Evolutionary conservation across 2,329 filamentous ascomycete species (phyloP).

Genomic region (Ophidiomyces ophidiicola): DNA sequence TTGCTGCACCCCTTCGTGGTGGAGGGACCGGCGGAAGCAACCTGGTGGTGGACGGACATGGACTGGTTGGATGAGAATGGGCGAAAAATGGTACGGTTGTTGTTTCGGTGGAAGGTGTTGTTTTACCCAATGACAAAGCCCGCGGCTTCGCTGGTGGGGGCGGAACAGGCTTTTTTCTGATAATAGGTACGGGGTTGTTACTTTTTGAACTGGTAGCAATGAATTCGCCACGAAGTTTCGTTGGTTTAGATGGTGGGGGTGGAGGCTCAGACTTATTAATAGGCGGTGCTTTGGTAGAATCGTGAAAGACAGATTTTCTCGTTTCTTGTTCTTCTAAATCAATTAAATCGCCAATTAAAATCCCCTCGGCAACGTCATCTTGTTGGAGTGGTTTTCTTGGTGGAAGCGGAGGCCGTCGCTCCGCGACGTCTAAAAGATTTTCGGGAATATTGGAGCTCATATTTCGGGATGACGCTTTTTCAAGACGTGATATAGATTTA

Average conservation of each 20-base stretch:
- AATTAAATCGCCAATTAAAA: conserved; percentile 27
- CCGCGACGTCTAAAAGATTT: conserved; percentile 20
- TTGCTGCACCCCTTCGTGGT: conserved; percentile 19
- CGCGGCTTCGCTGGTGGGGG: conserved; percentile 14
- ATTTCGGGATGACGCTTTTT: conserved; percentile 18
- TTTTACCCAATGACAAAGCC: conserved; percentile 1
- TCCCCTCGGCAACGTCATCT: conserved; percentile 13
- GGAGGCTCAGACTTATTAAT: conserved; percentile 22
- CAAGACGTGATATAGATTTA: conserved; percentile 37
- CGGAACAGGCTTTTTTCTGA: conserved; percentile 17
- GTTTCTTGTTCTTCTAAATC: conserved; percentile 24
- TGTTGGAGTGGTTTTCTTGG: conserved; percentile 25
- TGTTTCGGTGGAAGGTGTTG: neutral
- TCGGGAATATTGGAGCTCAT: conserved; percentile 20
- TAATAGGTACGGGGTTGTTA: conserved; percentile 3
- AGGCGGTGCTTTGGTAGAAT: conserved; percentile 7
- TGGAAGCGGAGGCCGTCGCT: conserved; percentile 30
- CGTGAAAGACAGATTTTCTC: neutral
- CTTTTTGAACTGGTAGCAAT: conserved; percentile 8
- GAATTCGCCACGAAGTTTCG: conserved; percentile 17
- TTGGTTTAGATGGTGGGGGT: conserved; percentile 36
- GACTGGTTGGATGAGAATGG: neutral
- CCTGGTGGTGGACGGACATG: conserved; percentile 16
- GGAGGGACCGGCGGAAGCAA: conserved; percentile 19
- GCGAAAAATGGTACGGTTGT: neutral